Evolutionary conservation across 768 basidiomycete species (phyloP), one percentile per base, ranked within the genome.

Genomic region (Pleurotus cornucopiae): DNA sequence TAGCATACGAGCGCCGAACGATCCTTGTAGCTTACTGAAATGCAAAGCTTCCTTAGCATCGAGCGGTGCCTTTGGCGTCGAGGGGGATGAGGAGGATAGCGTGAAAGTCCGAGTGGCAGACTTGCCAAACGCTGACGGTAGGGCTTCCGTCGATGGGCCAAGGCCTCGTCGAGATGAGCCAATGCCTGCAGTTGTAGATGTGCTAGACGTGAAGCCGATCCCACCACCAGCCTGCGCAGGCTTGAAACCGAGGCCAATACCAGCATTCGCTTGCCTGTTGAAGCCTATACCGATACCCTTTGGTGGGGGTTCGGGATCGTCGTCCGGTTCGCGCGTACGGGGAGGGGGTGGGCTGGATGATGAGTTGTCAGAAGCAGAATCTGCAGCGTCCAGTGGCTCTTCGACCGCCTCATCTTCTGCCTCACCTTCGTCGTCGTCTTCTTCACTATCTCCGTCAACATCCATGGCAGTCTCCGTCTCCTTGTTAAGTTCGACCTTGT

Each of bases 1-100:
- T 20, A 99, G 82, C 83, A 98, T 84, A 56, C 87, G 86, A 16
- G 95, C 90, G 62, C 94, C 96, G 58, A 93, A 86, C 0, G 88
- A 78, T 13, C 83, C 80, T 41, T 81, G 76, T 11, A 98, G 77
- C 62, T 89, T 91, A 60, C 73, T 77, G 69, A 99, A 96, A 66
- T 98, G 95, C n/a, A 78, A 76, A 57, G 78, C 74, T 63, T 98
- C 95, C 14, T 76, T 63, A 1, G 82, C 71, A 16, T 80, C 81
- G 16, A 97, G 79, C 3, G 77, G 74, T 2, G 77, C 73, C 2
- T 76, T 72, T 14, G 79, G 72, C 1, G 80, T 69, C 13, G 84
- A 71, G 3, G 78, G 64, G 13, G 85, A 71, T 2, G 78, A 66
- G 34, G 71, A 67, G 30, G 70, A 67, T 62, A 87, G 86, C 34